These are phyloP conservation scores for Toxoplasma gondii DNA, from an alignment of 169 alveolate genomes.

Conservation along the genomic window DNA sequence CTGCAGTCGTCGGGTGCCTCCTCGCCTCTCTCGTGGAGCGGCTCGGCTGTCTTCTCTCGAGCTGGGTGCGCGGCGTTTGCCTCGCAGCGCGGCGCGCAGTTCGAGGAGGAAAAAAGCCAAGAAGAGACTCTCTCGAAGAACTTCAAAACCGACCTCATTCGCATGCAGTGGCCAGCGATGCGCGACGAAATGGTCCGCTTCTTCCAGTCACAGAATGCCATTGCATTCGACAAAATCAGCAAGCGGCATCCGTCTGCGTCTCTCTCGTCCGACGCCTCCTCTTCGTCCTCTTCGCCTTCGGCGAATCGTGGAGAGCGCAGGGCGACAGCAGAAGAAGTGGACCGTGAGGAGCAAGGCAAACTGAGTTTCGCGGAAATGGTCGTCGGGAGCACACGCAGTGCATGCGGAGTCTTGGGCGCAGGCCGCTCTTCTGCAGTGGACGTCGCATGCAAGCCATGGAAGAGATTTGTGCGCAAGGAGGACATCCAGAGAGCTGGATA, in stretches of 20 bases:
- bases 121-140: background rate
- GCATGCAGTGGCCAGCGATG: constrained; percentile 50
- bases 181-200: constrained; percentile 40
- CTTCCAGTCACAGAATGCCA: constrained; percentile 33
- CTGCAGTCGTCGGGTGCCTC: background rate
- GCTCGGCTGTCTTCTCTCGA: too few species aligned
- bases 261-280: background rate
- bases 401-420: background rate
- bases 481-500: background rate
- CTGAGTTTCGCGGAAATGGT: background rate
- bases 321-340: background rate
- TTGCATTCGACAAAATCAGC: background rate
- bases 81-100: background rate
- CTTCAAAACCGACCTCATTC: constrained; percentile 4
- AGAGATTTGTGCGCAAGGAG: constrained; percentile 22
- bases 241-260: constrained; percentile 13
- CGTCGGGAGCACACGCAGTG: background rate
- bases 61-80: too few species aligned
- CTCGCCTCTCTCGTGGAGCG: background rate
- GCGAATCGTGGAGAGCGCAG: background rate
- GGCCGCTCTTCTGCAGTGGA: constrained; percentile 8
- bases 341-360: background rate
- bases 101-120: background rate
- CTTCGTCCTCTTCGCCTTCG: background rate
- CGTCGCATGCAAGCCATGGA: constrained; percentile 16